Base-by-base conservation (phyloP, 371 early-diverging fungal genomes). In the Amoeboaphelidium occidentale region DNA sequence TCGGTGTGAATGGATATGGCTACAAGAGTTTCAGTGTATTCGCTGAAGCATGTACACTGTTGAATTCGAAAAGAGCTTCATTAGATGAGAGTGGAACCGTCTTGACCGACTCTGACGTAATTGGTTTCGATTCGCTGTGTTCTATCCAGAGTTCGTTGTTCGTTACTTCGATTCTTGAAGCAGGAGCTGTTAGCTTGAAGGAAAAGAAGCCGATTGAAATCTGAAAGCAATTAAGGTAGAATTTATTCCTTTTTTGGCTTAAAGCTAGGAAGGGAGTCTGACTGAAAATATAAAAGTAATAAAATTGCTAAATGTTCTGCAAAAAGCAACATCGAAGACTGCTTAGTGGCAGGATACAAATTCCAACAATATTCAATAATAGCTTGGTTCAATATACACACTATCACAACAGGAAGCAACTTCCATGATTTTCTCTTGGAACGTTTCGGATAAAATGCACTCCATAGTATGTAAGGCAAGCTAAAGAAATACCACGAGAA, bases 401-500 rank as follows among this genome's bases (percentile, higher is more conserved):
- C 39, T 61, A n/a, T 61, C 55, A 62, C 46, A 42, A 2, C 12
- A 56, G 43, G 43, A 55, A 26, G 51, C 62, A 58, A 2, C 58
- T 49, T 42, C 25, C 13, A 32, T 45, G 14, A 26, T 21, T 1
- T 25, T 17, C 12, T 2, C 24, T 2, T 22, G 3, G 2, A 42
- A 20, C 14, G 22, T 44, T 4, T 24, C 26, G 60, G 2, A 58
- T 32, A 22, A 6, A 28, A 22, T 20, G 55, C 53, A 25, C 63
- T 62, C 69, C 73, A 76, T 14, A 83, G 58, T n/a, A 90, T 55
- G 54, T 76, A 83, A 2, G 94, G 90, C 32, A 90, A 44, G 21
- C 75, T 70, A 59, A 78, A 77, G 47, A 65, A 81, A 58, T 90
- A 93, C 93, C 93, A 93, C 1, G 84, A 70, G 53, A 84, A 90